Conservation (phyloP, 78 protist species). For the Dictyostelium intermedium region DNA sequence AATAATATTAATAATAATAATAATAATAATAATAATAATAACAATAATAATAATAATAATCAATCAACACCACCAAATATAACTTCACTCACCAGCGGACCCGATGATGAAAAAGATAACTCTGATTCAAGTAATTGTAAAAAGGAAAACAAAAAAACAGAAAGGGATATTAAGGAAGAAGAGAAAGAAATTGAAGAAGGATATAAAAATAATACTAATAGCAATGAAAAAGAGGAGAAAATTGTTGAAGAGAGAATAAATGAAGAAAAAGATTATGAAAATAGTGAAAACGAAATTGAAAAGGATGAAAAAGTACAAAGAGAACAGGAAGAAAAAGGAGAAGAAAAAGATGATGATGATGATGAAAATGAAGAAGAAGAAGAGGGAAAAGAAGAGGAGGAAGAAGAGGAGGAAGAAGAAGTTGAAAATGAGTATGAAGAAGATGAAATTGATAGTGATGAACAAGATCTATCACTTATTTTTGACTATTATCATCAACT, state of each 20-base stretch:
- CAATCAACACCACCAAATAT: not conserved
- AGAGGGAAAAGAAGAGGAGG: not conserved
- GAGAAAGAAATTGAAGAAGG: not conserved
- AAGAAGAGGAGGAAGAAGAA: not conserved
- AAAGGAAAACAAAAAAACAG: not conserved
- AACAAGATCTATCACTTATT: not conserved
- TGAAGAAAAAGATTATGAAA: not conserved
- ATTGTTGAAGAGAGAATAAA: not conserved
- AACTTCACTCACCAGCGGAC: not conserved
- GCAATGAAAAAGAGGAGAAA: not conserved
- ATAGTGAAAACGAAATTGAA: not conserved
- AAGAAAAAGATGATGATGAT: not conserved
- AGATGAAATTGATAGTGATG: not conserved
- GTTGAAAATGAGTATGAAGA: not conserved
- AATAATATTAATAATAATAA: not conserved
- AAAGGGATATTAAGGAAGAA: not conserved
- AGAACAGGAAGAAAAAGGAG: not conserved
- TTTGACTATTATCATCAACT: slow-evolving; percentile 33
- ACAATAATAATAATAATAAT: not conserved
- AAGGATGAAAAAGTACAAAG: not conserved
- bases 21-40: not conserved
- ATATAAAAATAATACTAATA: not conserved
- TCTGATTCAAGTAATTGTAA: not conserved
- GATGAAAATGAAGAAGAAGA: not conserved
- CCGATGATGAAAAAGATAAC: not conserved